Evolutionary conservation across 306 rosid species (phyloP).

Genomic region (Casuarina glauca): DNA sequence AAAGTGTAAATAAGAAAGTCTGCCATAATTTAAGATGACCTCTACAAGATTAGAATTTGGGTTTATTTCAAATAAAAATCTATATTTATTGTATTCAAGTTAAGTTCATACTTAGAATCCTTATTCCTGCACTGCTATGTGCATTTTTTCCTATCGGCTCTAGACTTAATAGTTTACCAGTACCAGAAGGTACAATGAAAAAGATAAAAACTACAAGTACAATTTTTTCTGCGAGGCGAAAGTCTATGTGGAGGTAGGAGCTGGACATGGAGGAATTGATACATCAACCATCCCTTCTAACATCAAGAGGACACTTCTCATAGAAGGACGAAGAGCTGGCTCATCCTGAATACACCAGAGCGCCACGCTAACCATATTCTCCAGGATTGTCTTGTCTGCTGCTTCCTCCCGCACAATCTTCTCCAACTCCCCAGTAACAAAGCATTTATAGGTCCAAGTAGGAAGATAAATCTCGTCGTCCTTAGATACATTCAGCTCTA

Average conservation of each 20-base stretch:
- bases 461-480: constrained; percentile 16
- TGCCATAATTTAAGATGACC: too few species aligned
- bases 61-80: too few species aligned
- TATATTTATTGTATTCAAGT: too few species aligned
- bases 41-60: too few species aligned
- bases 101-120: too few species aligned
- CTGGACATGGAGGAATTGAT: constrained; percentile 19
- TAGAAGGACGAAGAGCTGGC: constrained; percentile 29
- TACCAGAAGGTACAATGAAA: neutral
- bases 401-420: constrained; percentile 17
- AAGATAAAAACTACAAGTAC: neutral
- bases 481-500: neutral
- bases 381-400: constrained; percentile 16
- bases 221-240: neutral
- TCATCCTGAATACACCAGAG: constrained; percentile 29
- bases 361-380: constrained; percentile 17
- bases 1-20: too few species aligned
- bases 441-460: constrained; percentile 20
- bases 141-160: too few species aligned
- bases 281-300: constrained; percentile 25
- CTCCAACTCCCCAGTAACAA: constrained; percentile 9
- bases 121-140: too few species aligned
- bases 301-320: constrained; percentile 27
- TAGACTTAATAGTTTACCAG: neutral
- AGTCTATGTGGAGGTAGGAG: neutral